These are phyloP conservation scores for Musa acuminata DNA, from an alignment of 176 grass and related monocot genomes.

Conservation along the genomic window DNA sequence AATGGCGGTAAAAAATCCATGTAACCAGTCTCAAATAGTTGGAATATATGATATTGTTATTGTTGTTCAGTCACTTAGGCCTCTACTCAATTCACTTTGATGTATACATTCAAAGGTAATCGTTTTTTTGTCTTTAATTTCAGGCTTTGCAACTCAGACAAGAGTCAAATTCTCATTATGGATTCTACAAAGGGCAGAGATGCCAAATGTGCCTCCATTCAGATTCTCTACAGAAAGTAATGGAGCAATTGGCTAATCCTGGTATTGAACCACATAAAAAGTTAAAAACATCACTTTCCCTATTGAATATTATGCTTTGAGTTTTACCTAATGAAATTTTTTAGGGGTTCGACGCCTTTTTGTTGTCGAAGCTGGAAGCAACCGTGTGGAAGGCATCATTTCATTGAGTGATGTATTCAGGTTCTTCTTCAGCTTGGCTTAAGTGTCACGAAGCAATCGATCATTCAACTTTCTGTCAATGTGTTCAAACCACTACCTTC, in stretches of 20 bases:
- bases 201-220: conserved; percentile 1
- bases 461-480: not conserved
- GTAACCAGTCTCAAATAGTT: too few species aligned
- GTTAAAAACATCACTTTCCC: not conserved
- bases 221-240: conserved; percentile 14
- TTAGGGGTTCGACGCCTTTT: conserved; percentile 79
- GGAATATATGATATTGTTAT: too few species aligned
- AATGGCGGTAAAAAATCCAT: too few species aligned
- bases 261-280: not conserved
- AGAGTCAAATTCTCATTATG: not conserved
- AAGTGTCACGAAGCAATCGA: not conserved
- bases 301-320: not conserved
- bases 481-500: not conserved
- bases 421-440: conserved; percentile 54
- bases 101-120: not conserved
- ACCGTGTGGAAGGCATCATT: conserved; percentile 89
- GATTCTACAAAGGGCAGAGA: not conserved
- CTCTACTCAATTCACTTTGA: not conserved
- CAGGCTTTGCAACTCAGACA: conserved; percentile 7
- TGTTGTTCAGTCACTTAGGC: not conserved
- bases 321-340: not conserved
- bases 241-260: conserved; percentile 18
- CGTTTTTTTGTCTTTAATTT: not conserved
- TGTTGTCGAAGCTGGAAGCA: conserved; percentile 90
- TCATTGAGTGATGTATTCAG: conserved; percentile 86